These are phyloP conservation scores for Paramyrothecium roridum DNA, from an alignment of 2,329 filamentous ascomycete genomes.

Conservation along the genomic window DNA sequence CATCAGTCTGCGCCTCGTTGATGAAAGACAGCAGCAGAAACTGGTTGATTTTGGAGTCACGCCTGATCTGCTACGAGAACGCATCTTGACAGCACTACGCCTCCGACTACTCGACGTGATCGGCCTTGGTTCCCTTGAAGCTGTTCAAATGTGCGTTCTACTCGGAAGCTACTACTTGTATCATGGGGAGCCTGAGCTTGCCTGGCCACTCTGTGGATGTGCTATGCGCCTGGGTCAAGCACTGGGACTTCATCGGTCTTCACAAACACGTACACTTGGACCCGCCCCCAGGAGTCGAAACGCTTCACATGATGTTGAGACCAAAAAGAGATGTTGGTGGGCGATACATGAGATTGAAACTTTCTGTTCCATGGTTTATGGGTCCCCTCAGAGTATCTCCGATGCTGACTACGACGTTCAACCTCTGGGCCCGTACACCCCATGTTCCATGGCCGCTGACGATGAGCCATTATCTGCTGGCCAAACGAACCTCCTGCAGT, in stretches of 20 bases:
- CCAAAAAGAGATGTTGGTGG: constrained; percentile 35
- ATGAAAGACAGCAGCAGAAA: not conserved
- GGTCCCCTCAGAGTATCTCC: constrained; percentile 27
- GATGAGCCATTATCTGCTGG: not conserved
- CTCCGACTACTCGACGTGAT: constrained; percentile 11
- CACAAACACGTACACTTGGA: not conserved
- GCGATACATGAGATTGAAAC: constrained; percentile 37
- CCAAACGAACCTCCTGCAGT: constrained; percentile 9
- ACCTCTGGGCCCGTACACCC: constrained; percentile 19
- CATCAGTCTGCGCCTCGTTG: constrained; percentile 10
- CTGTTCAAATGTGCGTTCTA: constrained; percentile 29
- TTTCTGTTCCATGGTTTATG: constrained; percentile 35
- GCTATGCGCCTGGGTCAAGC: constrained; percentile 31
- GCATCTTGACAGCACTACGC: constrained; percentile 1
- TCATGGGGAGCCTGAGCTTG: constrained; percentile 28
- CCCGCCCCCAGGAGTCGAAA: not conserved
- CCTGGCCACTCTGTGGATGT: constrained; percentile 34
- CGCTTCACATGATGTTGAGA: constrained; percentile 11
- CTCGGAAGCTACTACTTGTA: constrained; percentile 33
- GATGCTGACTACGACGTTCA: constrained; percentile 28
- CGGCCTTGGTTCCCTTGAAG: constrained; percentile 19
- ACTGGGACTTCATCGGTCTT: constrained; percentile 22
- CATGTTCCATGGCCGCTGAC: constrained; percentile 7
- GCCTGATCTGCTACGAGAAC: not conserved
- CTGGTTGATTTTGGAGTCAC: constrained; percentile 1